Evolutionary conservation across 1,284 basidiomycete genomes (phyloP), one percentile per base, ranked within the genome.

Genomic region (Marasmius fiardii): DNA sequence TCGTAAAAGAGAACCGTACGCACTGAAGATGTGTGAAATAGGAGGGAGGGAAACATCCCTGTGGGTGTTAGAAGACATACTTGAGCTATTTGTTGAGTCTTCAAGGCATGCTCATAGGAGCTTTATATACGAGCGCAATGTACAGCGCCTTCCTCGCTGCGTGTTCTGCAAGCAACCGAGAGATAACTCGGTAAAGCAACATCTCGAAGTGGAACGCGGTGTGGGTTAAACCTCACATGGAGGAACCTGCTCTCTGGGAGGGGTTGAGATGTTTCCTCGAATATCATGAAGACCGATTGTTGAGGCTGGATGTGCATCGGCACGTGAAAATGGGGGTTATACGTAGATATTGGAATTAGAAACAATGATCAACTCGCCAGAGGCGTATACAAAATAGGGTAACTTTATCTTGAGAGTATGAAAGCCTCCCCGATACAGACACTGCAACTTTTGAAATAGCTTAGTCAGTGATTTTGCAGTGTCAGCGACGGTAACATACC

Each of bases 11-110:
- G 33, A 11, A 43, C n/a, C 16, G 2, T 24, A 51, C 58, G 18
- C 52, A 62, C 61, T 54, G 24, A 62, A 58, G 18, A 62, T 60
- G 20, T 62, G 59, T 21, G 61, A 62, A 39, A 62, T 62, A 21
- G 61, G 61, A 39, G 61, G 61, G 31, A 62, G 57, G 39, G 56
- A 54, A 14, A 58, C 56, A 33, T 60, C 51, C 34, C 45, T 51
- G 47, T 52, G 45, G 47, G 34, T 37, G 39, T 45, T 53, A 26
- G 55, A 60, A 55, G 61, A 56, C 61, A 62, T 62, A 37, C 34
- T 16, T 31, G 23, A 49, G 7, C 12, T n/a, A 4, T 33, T 7
- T 33, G 2, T 31, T 18, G 47, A 45, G 28, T 31, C 28, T 31
- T 31, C 10, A 10, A 31, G 28, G 14, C 11, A 16, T 33, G 1